Evolutionary conservation across 805 yeast species (phyloP).

Genomic region (Candida oleophila): DNA sequence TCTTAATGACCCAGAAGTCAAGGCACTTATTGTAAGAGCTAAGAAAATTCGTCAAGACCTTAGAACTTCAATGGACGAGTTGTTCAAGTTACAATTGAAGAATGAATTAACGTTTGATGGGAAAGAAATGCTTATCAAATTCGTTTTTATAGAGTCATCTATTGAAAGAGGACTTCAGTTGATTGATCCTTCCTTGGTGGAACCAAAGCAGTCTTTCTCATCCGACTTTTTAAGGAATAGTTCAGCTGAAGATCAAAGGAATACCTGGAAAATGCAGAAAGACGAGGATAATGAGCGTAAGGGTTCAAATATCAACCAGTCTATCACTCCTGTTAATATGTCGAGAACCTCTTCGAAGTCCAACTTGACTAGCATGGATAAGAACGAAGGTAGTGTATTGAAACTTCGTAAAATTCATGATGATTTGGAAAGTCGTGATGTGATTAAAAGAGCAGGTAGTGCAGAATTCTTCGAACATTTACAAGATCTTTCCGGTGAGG

Average conservation of each 20-base stretch:
- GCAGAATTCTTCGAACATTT: slow-evolving; percentile 10
- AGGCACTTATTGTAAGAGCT: slow-evolving; percentile 25
- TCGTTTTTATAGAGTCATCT: slow-evolving; percentile 68
- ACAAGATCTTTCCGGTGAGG: slow-evolving; percentile 33
- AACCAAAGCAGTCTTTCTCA: slow-evolving; percentile 8
- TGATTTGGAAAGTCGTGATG: slow-evolving; percentile 1
- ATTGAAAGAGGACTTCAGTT: slow-evolving; percentile 54
- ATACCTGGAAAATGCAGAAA: not conserved
- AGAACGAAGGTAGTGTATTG: slow-evolving; percentile 43
- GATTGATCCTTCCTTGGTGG: slow-evolving; percentile 34
- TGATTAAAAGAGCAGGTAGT: slow-evolving; percentile 4
- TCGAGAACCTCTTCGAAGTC: slow-evolving; percentile 29
- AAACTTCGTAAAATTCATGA: slow-evolving; percentile 31
- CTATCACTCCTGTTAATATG: slow-evolving; percentile 14
- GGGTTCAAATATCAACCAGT: not conserved
- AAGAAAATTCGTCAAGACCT: slow-evolving; percentile 28
- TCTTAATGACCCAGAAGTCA: slow-evolving; percentile 30
- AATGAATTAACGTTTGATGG: slow-evolving; percentile 63
- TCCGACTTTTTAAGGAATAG: slow-evolving; percentile 7
- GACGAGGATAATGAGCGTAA: slow-evolving; percentile 4
- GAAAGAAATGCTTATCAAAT: slow-evolving; percentile 69
- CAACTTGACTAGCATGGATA: slow-evolving; percentile 32
- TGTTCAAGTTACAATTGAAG: slow-evolving; percentile 56
- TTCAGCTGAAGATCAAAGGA: slow-evolving; percentile 25
- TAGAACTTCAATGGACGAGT: slow-evolving; percentile 40